Evolutionary conservation across 2,329 filamentous ascomycete genomes (phyloP), one percentile per base, ranked within the genome.

Genomic region (Stachybotrys chartarum): DNA sequence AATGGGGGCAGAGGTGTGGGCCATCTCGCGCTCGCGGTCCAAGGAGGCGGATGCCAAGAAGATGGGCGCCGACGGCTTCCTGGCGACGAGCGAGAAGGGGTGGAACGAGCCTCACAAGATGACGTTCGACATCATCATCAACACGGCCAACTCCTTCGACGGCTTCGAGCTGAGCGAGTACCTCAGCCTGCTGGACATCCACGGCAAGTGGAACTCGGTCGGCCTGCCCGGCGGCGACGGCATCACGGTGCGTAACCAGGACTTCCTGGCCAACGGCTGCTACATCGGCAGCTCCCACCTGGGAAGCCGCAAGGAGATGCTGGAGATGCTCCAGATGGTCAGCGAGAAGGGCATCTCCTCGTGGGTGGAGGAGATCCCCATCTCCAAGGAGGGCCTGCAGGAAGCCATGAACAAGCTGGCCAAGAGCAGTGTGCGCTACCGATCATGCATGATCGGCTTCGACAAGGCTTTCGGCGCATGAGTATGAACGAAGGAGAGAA

Each of bases 191-290:
- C 81, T 95, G 68, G 91, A 93, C 72, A 85, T 93, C 56, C 88
- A 91, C 74, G 89, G 87, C 56, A 82, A 80, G 67, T 94, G 88
- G 83, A 83, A 93, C 69, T 88, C 82, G 64, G 88, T 93, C 54
- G 90, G 89, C 47, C 78, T 94, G 66, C 90, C 90, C 3, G 88
- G 91, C 68, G 87, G 90, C 58, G 84, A 86, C 49, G 83, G 90
- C 11, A 83, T 89, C 56, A 73, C 78, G 54, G 79, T 94, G 61
- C 85, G 83, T 73, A 86, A 88, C 52, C 87, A 91, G 76, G 83
- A 84, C 66, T 87, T 96, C 65, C 78, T 90, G 57, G 72, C 72
- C 60, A 95, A 93, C 72, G 90, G 90, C 47, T 84, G 82, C 69
- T 78, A 88, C 64, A 86, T 91, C 63, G 85, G 86, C 48, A 81